phyloP scores from a whole-genome alignment of 139 green algal genomes.

The Coelastrella sp. region DNA sequence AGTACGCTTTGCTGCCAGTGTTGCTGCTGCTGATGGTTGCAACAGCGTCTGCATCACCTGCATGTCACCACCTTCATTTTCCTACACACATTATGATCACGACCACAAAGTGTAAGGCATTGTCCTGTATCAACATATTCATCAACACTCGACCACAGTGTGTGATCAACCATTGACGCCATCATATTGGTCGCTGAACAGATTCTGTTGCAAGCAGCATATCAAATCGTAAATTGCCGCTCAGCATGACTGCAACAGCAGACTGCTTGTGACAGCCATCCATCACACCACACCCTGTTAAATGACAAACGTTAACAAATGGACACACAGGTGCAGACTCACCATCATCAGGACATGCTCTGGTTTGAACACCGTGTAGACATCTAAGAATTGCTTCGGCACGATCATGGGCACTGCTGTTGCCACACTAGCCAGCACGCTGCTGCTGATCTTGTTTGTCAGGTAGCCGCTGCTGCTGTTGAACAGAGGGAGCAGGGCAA shows the following conservation, averaged over 20 bases:
- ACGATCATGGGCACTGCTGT: slow-evolving; percentile 41
- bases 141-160: too few species aligned
- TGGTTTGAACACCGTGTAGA: slow-evolving; percentile 24
- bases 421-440: slow-evolving; percentile 25
- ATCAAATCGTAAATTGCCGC: too few species aligned
- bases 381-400: slow-evolving; percentile 28
- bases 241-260: background rate
- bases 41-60: background rate
- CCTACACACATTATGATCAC: background rate
- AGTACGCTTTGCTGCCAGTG: background rate
- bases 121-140: background rate
- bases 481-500: slow-evolving; percentile 46
- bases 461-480: slow-evolving; percentile 42
- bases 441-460: slow-evolving; percentile 52
- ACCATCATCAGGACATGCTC: slow-evolving; percentile 44
- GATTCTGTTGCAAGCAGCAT: too few species aligned
- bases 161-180: too few species aligned
- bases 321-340: background rate
- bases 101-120: background rate
- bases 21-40: background rate
- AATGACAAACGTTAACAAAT: background rate
- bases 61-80: background rate
- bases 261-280: too few species aligned
- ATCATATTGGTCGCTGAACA: too few species aligned
- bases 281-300: too few species aligned